Base-by-base conservation (phyloP, 225 moss, liverwort and hornwort species). In the Sphagnum tenellum region DNA sequence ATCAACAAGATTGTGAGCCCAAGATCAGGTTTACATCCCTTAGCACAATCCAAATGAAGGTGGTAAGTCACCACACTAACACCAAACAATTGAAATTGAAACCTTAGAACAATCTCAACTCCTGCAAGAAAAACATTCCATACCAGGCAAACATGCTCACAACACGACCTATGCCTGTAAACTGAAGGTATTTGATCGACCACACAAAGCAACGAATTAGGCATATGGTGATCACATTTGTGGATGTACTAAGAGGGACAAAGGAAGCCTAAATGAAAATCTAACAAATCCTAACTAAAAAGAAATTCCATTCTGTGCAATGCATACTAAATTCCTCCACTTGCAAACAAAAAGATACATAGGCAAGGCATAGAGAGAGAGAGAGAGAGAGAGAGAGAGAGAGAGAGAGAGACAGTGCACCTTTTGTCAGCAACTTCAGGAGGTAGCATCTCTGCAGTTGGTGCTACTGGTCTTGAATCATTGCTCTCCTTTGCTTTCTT, bases 371-470 rank as follows among this genome's bases (percentile, higher is more conserved):
- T 29, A 47, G 14, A 59, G 50, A 48, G 13, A 69, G 50, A 12
- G 59, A 0, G 57, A 46, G 56, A 59, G 13, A 69, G 50, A 46
- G 56, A 59, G 8, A 3, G 47, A 48, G 13, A 69, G 50, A 50
- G 60, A n/a, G n/a, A n/a, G 29, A 12, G 59, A 0, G 57, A 46
- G 56, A 59, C 7, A 6, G 47, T 66, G 44, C 70, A 92, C 89
- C 92, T 89, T 66, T 78, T 87, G 62, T 92, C 77, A 4, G 89
- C 85, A 67, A 83, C 69, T 56, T 89, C 92, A 72, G 74, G 75
- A 4, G 82, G 72, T 66, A 86, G 69, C 83, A 89, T 86, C 56
- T 83, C 78, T 68, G 80, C 78, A 4, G 50, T 56, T 4, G 67
- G 56, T 73, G 67, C 61, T 10, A 70, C 56, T 44, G 62, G 64